A percentile compares a stretch with the other conserved stretches of the same genome.
These are phyloP conservation scores for Coemansia asiatica DNA, from an alignment of 192 early-diverging fungal genomes.

Conservation along the genomic window DNA sequence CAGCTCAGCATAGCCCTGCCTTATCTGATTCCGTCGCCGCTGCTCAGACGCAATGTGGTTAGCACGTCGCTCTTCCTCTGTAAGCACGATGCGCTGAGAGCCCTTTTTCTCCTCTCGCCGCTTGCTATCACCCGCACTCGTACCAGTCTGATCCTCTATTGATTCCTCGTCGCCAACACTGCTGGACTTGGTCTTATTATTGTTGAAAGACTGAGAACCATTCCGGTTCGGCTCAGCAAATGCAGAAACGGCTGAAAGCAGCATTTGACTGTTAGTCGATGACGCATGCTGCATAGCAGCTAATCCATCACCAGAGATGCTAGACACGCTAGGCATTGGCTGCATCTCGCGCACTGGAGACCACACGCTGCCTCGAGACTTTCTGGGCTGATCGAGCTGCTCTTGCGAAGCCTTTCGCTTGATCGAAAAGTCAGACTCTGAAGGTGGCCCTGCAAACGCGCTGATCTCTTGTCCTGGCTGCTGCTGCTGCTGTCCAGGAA, in stretches of 20 bases:
- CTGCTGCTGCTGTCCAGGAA: neutral
- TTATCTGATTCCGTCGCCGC: conserved; percentile 87
- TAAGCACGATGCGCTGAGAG: conserved; percentile 62
- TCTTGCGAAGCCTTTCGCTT: conserved; percentile 52
- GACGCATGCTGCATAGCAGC: neutral
- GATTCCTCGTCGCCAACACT: neutral
- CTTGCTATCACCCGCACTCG: conserved; percentile 1
- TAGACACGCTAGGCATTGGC: neutral
- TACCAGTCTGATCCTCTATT: neutral
- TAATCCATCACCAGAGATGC: neutral
- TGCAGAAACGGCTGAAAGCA: neutral
- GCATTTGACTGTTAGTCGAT: neutral
- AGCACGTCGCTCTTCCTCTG: conserved; percentile 86
- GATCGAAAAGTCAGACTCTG: conserved; percentile 43
- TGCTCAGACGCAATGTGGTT: conserved; percentile 97
- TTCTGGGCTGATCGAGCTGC: conserved; percentile 39
- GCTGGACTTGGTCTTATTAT: neutral
- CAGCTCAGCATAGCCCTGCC: conserved; percentile 84
- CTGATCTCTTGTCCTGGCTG: neutral
- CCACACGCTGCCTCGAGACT: conserved; percentile 29
- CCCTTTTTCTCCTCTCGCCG: conserved; percentile 39
- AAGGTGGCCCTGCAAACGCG: conserved; percentile 16
- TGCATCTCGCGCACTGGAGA: conserved; percentile 33
- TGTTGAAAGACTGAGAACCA: neutral
- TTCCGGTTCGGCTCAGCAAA: neutral